phyloP scores from a whole-genome alignment of 805 yeast species.

The Saccharomyces paradoxus region DNA sequence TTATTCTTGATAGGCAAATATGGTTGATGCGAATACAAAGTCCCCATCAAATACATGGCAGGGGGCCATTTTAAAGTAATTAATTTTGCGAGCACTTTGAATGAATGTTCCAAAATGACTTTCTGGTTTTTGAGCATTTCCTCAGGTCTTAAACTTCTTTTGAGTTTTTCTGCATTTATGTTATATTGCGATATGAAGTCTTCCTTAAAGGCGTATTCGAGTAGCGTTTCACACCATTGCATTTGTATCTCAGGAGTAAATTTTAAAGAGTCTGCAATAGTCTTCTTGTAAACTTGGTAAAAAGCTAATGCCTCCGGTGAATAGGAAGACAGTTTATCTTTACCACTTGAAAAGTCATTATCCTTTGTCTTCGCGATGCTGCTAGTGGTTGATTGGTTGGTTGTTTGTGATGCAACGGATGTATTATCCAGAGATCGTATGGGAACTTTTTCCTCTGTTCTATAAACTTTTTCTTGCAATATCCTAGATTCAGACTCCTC shows the following conservation, averaged over 20 bases:
- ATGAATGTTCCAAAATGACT: constrained; percentile 48
- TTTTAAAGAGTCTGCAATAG: constrained; percentile 20
- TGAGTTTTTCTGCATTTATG: constrained; percentile 39
- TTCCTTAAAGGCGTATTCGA: constrained; percentile 39
- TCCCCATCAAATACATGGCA: constrained; percentile 53
- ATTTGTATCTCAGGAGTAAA: constrained; percentile 50
- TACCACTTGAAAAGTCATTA: background rate
- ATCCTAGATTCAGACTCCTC: constrained; percentile 13
- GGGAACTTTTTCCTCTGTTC: constrained; percentile 6
- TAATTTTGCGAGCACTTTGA: constrained; percentile 51
- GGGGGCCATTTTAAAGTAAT: constrained; percentile 42
- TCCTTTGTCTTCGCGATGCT: background rate
- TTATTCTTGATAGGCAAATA: constrained; percentile 37
- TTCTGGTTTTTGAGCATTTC: constrained; percentile 45
- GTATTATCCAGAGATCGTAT: background rate
- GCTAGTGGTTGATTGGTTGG: background rate
- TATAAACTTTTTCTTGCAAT: constrained; percentile 15
- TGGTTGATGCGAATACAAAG: constrained; percentile 51
- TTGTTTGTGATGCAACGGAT: background rate
- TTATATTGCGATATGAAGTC: constrained; percentile 38
- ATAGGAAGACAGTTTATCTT: constrained; percentile 13
- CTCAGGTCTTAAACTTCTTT: constrained; percentile 33
- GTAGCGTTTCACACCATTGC: constrained; percentile 51
- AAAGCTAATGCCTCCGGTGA: constrained; percentile 17
- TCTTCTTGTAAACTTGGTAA: constrained; percentile 16